Evolutionary conservation across 176 grass and related monocot species (phyloP).

Genomic region (Carex kokanica): DNA sequence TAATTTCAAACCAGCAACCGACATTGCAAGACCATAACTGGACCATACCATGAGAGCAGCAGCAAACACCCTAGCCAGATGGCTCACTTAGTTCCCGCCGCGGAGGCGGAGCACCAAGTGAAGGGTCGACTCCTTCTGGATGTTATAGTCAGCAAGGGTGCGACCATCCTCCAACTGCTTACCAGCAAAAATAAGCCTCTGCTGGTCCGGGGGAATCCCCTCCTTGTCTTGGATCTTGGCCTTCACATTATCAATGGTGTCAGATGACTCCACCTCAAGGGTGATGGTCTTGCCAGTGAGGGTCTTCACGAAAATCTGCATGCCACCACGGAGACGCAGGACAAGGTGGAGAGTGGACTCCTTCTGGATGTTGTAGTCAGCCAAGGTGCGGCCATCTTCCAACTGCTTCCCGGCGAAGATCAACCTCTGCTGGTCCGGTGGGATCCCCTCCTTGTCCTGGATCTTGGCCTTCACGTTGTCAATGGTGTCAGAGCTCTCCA

Average conservation of each 20-base stretch:
- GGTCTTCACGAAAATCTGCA: conserved; percentile 67
- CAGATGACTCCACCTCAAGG: conserved; percentile 30
- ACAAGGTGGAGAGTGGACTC: conserved; percentile 70
- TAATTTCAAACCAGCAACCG: neutral
- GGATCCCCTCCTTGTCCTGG: conserved; percentile 86
- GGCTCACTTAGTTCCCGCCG: conserved; percentile 3
- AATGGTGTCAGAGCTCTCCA: conserved; percentile 51
- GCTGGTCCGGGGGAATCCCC: conserved; percentile 6
- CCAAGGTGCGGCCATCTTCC: conserved; percentile 50
- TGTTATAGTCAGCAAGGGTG: conserved; percentile 1
- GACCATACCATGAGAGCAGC: neutral
- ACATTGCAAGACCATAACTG: neutral
- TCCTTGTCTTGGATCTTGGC: conserved; percentile 14
- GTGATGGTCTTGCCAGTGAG: conserved; percentile 56
- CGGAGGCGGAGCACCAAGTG: conserved; percentile 16
- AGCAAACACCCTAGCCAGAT: neutral
- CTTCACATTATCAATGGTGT: conserved; percentile 23
- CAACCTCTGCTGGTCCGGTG: conserved; percentile 63
- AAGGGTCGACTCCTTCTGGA: conserved; percentile 17
- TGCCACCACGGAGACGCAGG: conserved; percentile 44
- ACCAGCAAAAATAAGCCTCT: neutral
- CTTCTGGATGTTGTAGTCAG: conserved; percentile 77
- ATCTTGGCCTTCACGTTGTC: conserved; percentile 81
- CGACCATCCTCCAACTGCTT: conserved; percentile 14
- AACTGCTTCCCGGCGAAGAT: conserved; percentile 74